Conservation (phyloP, 1,284 basidiomycete species). For the Ceratobasidium sp. region DNA sequence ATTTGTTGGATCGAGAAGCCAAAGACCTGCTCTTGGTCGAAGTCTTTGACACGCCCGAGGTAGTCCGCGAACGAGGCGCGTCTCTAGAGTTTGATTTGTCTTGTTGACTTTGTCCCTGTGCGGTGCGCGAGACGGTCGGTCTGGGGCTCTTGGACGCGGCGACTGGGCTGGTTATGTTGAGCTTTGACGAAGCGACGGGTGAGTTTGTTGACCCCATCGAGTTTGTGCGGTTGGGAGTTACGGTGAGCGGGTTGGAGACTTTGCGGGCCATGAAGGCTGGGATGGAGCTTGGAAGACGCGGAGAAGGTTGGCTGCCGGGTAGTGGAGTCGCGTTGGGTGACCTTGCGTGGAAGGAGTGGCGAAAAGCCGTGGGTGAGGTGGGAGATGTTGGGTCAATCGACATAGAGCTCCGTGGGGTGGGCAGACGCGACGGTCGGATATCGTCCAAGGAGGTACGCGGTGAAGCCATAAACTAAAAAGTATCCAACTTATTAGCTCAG, state of each 20-base stretch:
- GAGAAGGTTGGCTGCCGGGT: slow-evolving; percentile 44
- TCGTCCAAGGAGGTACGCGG: slow-evolving; percentile 53
- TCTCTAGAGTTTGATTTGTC: background rate
- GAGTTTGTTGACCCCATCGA: slow-evolving; percentile 3
- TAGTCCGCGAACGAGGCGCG: slow-evolving; percentile 46
- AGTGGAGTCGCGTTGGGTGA: slow-evolving; percentile 54
- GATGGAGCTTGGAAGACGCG: slow-evolving; percentile 51
- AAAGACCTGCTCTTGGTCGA: slow-evolving; percentile 54
- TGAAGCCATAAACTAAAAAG: slow-evolving; percentile 10
- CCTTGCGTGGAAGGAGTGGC: slow-evolving; percentile 26
- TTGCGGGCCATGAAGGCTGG: slow-evolving; percentile 41
- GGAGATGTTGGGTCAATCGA: slow-evolving; percentile 24
- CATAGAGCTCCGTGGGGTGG: slow-evolving; percentile 36
- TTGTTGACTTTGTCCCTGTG: background rate
- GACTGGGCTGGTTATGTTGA: no score
- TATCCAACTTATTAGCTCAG: background rate
- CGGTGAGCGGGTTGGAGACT: slow-evolving; percentile 42
- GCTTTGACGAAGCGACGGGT: background rate
- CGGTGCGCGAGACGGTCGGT: slow-evolving; percentile 37
- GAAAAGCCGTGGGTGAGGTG: slow-evolving; percentile 12
- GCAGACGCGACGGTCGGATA: slow-evolving; percentile 33
- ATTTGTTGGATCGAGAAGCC: background rate
- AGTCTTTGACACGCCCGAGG: slow-evolving; percentile 40
- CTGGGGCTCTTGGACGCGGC: slow-evolving; percentile 20
- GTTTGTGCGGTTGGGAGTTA: slow-evolving; percentile 19